These are phyloP conservation scores for Stenocarpella maydis DNA, from an alignment of 2,329 filamentous ascomycete species.

Conservation along the genomic window DNA sequence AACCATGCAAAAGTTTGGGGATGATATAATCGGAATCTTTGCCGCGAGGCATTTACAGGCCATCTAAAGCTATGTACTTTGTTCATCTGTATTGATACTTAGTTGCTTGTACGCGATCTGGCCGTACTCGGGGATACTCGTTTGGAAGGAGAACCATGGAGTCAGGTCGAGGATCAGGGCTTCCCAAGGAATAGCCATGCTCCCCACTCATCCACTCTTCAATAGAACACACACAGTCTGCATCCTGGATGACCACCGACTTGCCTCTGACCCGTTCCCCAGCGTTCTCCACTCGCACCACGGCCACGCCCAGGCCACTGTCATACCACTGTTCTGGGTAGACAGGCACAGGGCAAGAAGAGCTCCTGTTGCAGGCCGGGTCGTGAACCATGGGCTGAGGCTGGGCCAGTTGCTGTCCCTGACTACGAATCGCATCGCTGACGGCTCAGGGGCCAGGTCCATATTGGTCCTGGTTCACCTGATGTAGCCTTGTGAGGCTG, in stretches of 20 bases:
- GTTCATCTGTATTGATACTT: background rate
- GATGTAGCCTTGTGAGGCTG: slow-evolving; percentile 12
- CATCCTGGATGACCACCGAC: background rate
- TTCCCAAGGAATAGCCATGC: background rate
- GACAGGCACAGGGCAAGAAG: background rate
- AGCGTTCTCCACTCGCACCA: background rate
- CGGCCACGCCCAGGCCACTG: background rate
- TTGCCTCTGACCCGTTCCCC: background rate
- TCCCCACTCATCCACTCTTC: background rate
- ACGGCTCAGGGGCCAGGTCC: slow-evolving; percentile 4
- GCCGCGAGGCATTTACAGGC: slow-evolving; percentile 30
- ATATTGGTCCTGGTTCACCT: background rate
- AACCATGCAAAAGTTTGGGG: slow-evolving; percentile 3
- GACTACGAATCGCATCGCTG: slow-evolving; percentile 7
- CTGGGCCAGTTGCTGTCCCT: background rate
- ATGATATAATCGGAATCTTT: slow-evolving; percentile 4
- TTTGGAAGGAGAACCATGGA: background rate
- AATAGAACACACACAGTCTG: background rate
- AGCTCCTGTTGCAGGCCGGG: background rate
- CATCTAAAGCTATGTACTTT: slow-evolving; percentile 15
- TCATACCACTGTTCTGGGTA: background rate
- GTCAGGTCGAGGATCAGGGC: background rate
- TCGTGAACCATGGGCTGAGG: background rate
- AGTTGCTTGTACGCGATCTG: background rate
- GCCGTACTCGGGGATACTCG: background rate